Conservation (phyloP, 805 yeast species). For the Candida silvatica region DNA sequence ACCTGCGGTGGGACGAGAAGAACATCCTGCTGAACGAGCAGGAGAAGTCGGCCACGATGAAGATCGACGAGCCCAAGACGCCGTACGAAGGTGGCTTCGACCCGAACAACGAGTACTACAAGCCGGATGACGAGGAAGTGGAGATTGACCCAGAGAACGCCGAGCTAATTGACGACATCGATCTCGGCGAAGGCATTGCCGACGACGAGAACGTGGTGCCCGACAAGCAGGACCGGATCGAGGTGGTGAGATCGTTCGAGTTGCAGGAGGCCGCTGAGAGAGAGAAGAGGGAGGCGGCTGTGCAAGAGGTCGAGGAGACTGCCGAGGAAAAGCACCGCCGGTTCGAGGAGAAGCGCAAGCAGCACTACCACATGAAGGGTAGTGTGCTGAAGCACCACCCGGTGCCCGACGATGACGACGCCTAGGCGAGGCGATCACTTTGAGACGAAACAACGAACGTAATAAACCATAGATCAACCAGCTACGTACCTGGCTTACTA, state of each 20-base stretch:
- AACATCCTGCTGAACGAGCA: constrained; percentile 69
- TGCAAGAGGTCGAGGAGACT: constrained; percentile 26
- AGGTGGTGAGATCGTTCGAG: constrained; percentile 8
- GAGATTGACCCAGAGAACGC: constrained; percentile 24
- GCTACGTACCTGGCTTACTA: no score
- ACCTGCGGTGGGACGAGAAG: constrained; percentile 78
- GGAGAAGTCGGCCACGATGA: constrained; percentile 65
- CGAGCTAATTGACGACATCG: constrained; percentile 25
- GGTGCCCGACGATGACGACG: constrained; percentile 26
- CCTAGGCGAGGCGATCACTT: constrained; percentile 12
- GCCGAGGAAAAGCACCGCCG: constrained; percentile 55
- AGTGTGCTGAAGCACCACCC: constrained; percentile 34
- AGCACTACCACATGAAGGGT: constrained; percentile 63
- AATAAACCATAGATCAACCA: no score
- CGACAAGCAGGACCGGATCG: constrained; percentile 9
- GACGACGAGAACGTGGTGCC: constrained; percentile 8
- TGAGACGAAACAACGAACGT: no score
- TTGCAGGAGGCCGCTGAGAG: constrained; percentile 1
- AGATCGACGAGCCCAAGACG: constrained; percentile 91
- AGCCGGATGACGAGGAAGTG: constrained; percentile 50
- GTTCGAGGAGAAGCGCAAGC: constrained; percentile 74
- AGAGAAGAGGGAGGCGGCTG: constrained; percentile 8
- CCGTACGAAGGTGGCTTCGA: constrained; percentile 89
- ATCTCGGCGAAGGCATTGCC: constrained; percentile 27
- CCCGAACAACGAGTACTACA: constrained; percentile 73